Evolutionary conservation across 306 rosid genomes (phyloP).

Genomic region (Quercus agrifolia): DNA sequence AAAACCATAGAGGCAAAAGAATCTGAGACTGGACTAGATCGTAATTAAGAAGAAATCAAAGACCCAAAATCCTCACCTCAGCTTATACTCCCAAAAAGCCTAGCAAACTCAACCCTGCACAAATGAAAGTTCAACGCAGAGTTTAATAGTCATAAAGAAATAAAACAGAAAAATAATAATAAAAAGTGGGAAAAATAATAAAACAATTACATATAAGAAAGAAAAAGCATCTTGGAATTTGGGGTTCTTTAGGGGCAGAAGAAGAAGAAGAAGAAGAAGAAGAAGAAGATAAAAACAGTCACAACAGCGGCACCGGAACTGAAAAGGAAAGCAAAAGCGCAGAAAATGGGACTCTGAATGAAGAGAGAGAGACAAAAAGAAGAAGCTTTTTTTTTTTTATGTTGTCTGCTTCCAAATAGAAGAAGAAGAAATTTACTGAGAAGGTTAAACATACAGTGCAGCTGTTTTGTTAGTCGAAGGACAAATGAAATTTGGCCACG

Average conservation of each 20-base stretch:
- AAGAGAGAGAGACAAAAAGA: background rate
- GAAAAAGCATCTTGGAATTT: background rate
- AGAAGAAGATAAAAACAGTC: no score
- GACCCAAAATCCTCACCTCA: constrained; percentile 32
- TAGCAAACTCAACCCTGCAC: constrained; percentile 32
- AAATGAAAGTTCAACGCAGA: constrained; percentile 19
- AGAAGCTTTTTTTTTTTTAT: background rate
- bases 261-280: no score
- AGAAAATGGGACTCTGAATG: background rate
- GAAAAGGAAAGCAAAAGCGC: background rate
- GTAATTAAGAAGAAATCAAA: constrained; percentile 14
- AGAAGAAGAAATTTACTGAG: constrained; percentile 3
- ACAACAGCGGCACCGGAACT: no score
- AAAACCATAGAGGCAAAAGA: background rate
- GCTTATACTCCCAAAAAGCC: constrained; percentile 32
- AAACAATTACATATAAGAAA: constrained; percentile 15
- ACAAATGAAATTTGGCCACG: constrained; percentile 22
- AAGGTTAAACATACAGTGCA: background rate
- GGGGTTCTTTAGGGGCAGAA: no score
- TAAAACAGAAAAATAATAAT: constrained; percentile 2
- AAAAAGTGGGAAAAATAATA: constrained; percentile 3
- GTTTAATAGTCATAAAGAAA: constrained; percentile 20
- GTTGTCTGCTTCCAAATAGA: background rate
- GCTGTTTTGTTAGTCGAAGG: background rate
- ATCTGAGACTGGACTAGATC: constrained; percentile 29